A percentile compares a stretch with the other conserved stretches of the same genome.
Conservation (phyloP, 257 asterid genomes). For the Solanum chaucha region DNA sequence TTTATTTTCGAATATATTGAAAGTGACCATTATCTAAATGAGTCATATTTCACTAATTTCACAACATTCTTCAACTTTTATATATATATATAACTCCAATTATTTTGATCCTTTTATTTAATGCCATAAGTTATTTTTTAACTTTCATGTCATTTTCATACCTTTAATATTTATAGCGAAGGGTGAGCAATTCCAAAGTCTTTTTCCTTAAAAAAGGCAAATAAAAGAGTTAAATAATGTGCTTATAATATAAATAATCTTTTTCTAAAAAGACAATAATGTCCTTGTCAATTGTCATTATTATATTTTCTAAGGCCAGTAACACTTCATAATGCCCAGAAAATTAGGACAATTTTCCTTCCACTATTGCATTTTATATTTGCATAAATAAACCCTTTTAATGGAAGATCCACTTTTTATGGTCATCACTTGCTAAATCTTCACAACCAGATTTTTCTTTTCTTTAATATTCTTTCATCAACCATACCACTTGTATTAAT, state of each 20-base stretch:
- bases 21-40: background rate
- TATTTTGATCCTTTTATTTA: background rate
- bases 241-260: background rate
- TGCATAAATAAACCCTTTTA: background rate
- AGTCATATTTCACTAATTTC: background rate
- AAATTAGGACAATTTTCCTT: background rate
- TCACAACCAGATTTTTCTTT: background rate
- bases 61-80: background rate
- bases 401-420: slow-evolving; percentile 10
- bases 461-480: background rate
- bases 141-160: background rate
- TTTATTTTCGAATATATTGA: background rate
- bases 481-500: background rate
- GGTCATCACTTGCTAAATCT: background rate
- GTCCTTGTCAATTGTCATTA: background rate
- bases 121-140: background rate
- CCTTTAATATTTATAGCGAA: background rate
- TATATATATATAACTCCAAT: background rate
- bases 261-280: background rate
- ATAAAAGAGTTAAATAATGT: background rate
- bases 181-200: background rate
- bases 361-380: background rate
- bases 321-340: background rate
- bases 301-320: background rate
- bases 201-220: background rate